phyloP scores from a whole-genome alignment of 305 asterid genomes.

The Fraxinus albicans region DNA sequence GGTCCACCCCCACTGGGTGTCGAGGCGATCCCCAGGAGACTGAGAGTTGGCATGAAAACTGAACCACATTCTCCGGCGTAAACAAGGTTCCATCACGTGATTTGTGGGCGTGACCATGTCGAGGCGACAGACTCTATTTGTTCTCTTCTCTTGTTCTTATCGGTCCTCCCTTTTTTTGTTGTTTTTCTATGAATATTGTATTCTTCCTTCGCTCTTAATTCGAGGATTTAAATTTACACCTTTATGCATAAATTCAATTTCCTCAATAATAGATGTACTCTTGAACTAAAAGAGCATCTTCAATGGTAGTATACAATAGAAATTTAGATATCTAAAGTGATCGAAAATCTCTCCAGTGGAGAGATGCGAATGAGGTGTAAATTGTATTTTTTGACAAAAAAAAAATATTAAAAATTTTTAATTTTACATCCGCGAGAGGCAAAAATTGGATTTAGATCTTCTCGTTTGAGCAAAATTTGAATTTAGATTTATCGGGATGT shows the following conservation, averaged over 20 bases:
- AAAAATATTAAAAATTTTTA: no score
- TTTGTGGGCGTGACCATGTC: slow-evolving; percentile 39
- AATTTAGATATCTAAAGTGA: no score
- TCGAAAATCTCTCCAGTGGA: no score
- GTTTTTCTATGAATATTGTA: neutral
- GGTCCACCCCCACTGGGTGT: slow-evolving; percentile 6
- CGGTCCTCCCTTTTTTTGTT: neutral
- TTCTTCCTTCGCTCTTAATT: neutral
- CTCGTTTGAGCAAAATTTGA: no score
- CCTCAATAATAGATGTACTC: neutral
- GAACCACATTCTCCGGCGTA: slow-evolving; percentile 56
- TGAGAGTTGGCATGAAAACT: slow-evolving; percentile 14
- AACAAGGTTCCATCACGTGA: slow-evolving; percentile 56
- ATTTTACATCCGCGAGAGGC: no score
- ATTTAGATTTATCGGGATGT: no score
- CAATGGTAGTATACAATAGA: no score
- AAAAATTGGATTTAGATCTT: no score
- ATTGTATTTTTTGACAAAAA: no score
- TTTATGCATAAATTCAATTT: neutral
- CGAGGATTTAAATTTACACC: neutral
- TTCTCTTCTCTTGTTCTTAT: slow-evolving; percentile 23
- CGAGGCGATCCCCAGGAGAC: slow-evolving; percentile 30
- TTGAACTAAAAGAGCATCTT: neutral
- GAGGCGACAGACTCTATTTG: slow-evolving; percentile 17
- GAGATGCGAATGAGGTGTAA: no score